These are phyloP conservation scores for Themeda triandra DNA, from an alignment of 176 grass and related monocot species.

Conservation along the genomic window DNA sequence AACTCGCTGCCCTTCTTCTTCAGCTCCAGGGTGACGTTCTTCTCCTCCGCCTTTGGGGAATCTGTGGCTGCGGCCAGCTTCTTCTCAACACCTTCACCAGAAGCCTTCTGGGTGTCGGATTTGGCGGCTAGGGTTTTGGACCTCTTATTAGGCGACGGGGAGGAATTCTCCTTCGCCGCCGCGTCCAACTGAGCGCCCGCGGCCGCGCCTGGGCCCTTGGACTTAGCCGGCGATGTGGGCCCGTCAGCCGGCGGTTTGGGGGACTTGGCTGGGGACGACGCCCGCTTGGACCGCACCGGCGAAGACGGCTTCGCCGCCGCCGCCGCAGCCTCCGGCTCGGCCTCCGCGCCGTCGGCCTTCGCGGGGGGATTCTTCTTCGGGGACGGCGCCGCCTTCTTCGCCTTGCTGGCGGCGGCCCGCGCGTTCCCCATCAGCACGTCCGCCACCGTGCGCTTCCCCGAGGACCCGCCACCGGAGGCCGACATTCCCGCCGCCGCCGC, in stretches of 20 bases:
- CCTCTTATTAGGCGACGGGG: slow-evolving; percentile 48
- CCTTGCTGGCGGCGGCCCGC: slow-evolving; percentile 60
- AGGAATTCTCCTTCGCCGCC: slow-evolving; percentile 17
- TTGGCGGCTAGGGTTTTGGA: slow-evolving; percentile 54
- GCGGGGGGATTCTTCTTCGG: slow-evolving; percentile 66
- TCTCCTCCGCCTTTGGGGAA: slow-evolving; percentile 22
- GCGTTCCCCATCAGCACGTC: slow-evolving; percentile 92
- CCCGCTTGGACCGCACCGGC: slow-evolving; percentile 26
- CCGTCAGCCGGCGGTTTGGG: slow-evolving; percentile 6
- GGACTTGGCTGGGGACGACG: slow-evolving; percentile 38
- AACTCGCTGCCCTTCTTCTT: slow-evolving; percentile 81
- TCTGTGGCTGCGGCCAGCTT: slow-evolving; percentile 25
- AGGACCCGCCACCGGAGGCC: slow-evolving; percentile 23
- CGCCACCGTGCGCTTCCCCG: slow-evolving; percentile 63
- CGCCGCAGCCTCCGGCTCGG: slow-evolving; percentile 16
- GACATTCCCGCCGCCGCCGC: slow-evolving; percentile 39
- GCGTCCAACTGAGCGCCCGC: slow-evolving; percentile 2
- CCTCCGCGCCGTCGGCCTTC: slow-evolving; percentile 19
- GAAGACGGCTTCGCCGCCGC: slow-evolving; percentile 28
- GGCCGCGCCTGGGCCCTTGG: slow-evolving; percentile 14
- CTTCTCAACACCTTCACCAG: slow-evolving; percentile 28
- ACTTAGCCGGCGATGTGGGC: slow-evolving; percentile 30
- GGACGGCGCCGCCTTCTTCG: slow-evolving; percentile 44
- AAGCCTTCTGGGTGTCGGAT: slow-evolving; percentile 30
- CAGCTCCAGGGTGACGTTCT: slow-evolving; percentile 58